These are phyloP conservation scores for Agaricus bisporus DNA, from an alignment of 768 basidiomycete genomes.

Conservation along the genomic window DNA sequence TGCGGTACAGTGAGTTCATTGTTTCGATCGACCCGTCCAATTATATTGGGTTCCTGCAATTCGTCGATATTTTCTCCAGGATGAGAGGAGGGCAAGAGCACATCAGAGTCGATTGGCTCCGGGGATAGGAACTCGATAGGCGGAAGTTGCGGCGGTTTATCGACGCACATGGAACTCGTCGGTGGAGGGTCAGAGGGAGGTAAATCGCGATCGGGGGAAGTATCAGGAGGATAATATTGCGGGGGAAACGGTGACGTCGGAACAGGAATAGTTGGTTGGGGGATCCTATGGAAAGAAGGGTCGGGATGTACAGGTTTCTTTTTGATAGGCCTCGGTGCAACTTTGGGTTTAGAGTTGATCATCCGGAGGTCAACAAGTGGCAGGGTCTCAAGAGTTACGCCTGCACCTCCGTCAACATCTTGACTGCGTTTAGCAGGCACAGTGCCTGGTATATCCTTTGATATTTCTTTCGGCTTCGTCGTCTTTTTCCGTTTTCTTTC, in stretches of 20 bases:
- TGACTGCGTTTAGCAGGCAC: not conserved
- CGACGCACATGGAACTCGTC: slow-evolving; percentile 10
- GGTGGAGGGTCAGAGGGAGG: slow-evolving; percentile 24
- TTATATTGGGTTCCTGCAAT: slow-evolving; percentile 13
- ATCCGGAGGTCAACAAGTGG: not conserved
- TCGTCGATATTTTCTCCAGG: slow-evolving; percentile 25
- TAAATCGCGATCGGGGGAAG: slow-evolving; percentile 28
- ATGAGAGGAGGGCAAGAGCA: slow-evolving; percentile 24
- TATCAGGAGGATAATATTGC: slow-evolving; percentile 13
- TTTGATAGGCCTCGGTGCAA: slow-evolving; percentile 12
- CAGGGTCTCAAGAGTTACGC: not conserved
- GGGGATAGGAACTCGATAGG: slow-evolving; percentile 30
- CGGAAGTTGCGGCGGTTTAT: slow-evolving; percentile 17
- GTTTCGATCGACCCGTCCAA: not conserved
- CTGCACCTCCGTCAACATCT: not conserved
- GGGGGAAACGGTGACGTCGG: slow-evolving; percentile 17
- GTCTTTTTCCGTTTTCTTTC: slow-evolving; percentile 8
- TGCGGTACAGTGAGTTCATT: slow-evolving; percentile 12
- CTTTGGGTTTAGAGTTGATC: slow-evolving; percentile 3
- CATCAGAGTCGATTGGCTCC: slow-evolving; percentile 10
- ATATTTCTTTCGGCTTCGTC: slow-evolving; percentile 17
- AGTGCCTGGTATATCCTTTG: not conserved
- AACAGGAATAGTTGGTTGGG: slow-evolving; percentile 4
- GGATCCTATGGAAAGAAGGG: slow-evolving; percentile 8
- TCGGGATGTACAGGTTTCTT: slow-evolving; percentile 10